Evolutionary conservation across 2,329 filamentous ascomycete genomes (phyloP), one percentile per base, ranked within the genome.

Genomic region (Ramichloridium luteum): DNA sequence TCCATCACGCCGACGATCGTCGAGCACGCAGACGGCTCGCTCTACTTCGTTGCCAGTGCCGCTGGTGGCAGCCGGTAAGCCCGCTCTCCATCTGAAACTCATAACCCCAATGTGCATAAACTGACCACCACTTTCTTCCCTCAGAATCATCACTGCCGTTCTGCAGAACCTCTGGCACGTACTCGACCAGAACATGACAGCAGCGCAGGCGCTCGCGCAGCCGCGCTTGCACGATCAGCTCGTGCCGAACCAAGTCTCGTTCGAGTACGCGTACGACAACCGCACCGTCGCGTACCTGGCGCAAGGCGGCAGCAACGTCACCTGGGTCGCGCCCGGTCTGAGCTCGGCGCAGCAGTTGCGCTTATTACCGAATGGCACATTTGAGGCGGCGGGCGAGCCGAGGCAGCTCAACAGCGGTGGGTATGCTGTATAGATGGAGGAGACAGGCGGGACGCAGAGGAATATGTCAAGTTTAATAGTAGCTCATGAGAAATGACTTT

Each of bases 201-300:
- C 76, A 4, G 55, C 59, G 0, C 61, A 78, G 30, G 79, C 82
- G 1, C 62, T 92, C 10, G 64, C 62, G 0, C 56, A 68, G 46
- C 80, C 80, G 0, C 64, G 85, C 6, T 59, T 92, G 13, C 85
- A 93, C 49, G 82, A 93, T 50, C 85, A 93, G 58, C 62, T 93
- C 6, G 63, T 84, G 32, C 85, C 84, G 0, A 77, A 84, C 45
- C 57, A 59, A 29, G 68, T 76, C 2, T 61, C 60, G 0, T 76
- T 90, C 32, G 84, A 93, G 57, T 72, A 71, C 20, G 55, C 55
- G 0, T 92, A 80, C 44, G 67, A 81, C 44, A 77, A 78, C 39
- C 50, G 45, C 2, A 80, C 75, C 0, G 71, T 74, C 4, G 69
- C 63, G 2, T 77, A 68, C 38, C 67, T 93, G 68, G 56, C 58